A percentile compares a stretch with the other conserved stretches of the same genome.
phyloP scores from a whole-genome alignment of 2,329 filamentous ascomycete species.

The Fusarium nurragi region DNA sequence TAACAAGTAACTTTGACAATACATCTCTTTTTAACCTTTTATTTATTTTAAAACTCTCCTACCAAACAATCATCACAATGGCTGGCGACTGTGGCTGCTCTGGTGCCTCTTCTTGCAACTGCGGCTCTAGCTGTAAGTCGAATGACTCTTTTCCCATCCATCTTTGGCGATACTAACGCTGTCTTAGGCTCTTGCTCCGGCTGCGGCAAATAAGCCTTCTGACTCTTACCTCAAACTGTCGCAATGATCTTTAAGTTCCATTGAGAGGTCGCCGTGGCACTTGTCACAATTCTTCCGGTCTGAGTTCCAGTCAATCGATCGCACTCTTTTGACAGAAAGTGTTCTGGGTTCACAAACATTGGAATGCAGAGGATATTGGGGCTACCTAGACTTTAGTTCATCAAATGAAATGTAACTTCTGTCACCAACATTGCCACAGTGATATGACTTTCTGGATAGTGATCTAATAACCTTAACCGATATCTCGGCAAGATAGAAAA shows the following conservation, averaged over 20 bases:
- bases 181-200: constrained; percentile 46
- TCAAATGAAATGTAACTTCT: constrained; percentile 31
- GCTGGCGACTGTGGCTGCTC: constrained; percentile 52
- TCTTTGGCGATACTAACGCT: constrained; percentile 19
- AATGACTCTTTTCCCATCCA: neutral
- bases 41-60: constrained; percentile 17
- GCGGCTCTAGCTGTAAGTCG: constrained; percentile 50
- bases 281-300: constrained; percentile 27
- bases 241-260: constrained; percentile 16
- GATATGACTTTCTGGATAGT: too few relatives aligned
- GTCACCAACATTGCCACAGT: neutral
- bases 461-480: too few relatives aligned
- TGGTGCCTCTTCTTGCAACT: constrained; percentile 49
- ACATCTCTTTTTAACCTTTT: neutral
- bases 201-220: constrained; percentile 44
- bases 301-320: constrained; percentile 5
- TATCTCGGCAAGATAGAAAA: too few relatives aligned
- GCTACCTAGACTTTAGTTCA: constrained; percentile 34
- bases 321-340: constrained; percentile 9
- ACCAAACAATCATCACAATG: constrained; percentile 46
- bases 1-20: constrained; percentile 3
- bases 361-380: constrained; percentile 14
- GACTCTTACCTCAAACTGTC: constrained; percentile 2
- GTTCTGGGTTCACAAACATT: constrained; percentile 14
- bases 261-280: constrained; percentile 28